Base-by-base conservation (phyloP, 2,329 filamentous ascomycete species). In the Exophiala viscosa region DNA sequence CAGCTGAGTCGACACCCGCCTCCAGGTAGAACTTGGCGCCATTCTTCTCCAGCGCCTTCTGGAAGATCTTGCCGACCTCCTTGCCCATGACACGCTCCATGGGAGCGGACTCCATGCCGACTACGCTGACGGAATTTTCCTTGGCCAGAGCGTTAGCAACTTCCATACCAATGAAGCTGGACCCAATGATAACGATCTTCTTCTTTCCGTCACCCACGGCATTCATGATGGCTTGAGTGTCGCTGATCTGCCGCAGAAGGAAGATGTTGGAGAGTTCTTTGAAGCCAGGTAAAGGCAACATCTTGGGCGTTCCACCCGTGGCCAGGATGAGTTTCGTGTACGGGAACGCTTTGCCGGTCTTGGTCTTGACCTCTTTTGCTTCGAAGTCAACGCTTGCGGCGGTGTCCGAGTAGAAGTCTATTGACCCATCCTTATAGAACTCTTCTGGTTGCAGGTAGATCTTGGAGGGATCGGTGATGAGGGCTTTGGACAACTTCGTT, bases 161-260 rank as follows among this genome's bases (percentile, higher is more conserved):
- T 71, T 99, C 93, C 88, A 99, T 95, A 36, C 93, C 93, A 66
- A 99, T 99, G 71, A 99, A 99, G 0, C 90, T 95, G 54, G 87
- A 92, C 36, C 93, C 93, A 48, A 99, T 78, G 11, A 99, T 79
- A 42, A 96, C 90, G 60, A 99, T 84, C 70, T 96, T 96, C 79
- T 96, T 96, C 54, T 83, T 84, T 39, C 88, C 82, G 28, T 81
- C 74, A 5, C 90, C 90, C 42, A 95, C 87, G 5, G 90, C 89
- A 1, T 76, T 78, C 20, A 90, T 78, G 60, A 99, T 96, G 53
- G 78, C 79, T 67, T 91, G 83, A 0, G 85, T 82, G 65, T 97
- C 85, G 38, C 85, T 79, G n/a, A 95, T 76, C 9, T 77, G 85
- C 48, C 93, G 83, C 9, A 99, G 79, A 1, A 87, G 80, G 72